Base-by-base conservation (phyloP, 495 filamentous ascomycete species). In the Ascodesmis nigricans region DNA sequence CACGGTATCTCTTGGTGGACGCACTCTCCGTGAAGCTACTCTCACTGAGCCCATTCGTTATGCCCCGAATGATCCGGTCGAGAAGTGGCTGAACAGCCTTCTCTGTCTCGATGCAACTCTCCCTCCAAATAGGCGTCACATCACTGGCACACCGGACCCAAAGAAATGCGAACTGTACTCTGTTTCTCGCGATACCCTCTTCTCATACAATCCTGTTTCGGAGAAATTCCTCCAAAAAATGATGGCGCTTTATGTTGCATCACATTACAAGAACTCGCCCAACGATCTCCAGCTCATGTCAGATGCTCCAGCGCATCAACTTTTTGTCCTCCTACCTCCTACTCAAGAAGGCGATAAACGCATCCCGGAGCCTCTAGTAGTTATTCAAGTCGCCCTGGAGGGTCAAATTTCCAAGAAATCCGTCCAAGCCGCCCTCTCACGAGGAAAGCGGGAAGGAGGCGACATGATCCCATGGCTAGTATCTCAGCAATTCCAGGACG, bases 381-480 rank as follows among this genome's bases (percentile, higher is more conserved):
- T 95, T 1, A 75, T 99, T 34, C 90, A 99, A 49, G 73, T 99
- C 24, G 77, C 87, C 0, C 65, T 95, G 5, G 90, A 99, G 62
- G 87, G 90, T 42, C 74, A 74, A 42, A 95, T 99, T 51, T 91
- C 80, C 60, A 73, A 70, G 42, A 71, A 91, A 44, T 91, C 78
- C 50, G 82, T 99, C 1, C 62, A 91, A 29, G 84, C 79, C 55
- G 73, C 75, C 48, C 56, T 99, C 40, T 81, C 75, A 49, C 69
- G 90, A 45, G 90, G 90, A 16, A 76, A 82, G 50, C 65, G 91
- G 33, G 78, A 84, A 5, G 77, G 82, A 14, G 90, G 90, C 39
- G 90, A 99, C 53, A 60, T 99, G 29, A 99, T 99, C 33, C 90
- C 90, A 1, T 99, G 90, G 90, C 66, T 95, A 26, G 78, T 99